Evolutionary conservation across 2,329 filamentous ascomycete genomes (phyloP).

Genomic region (Aureobasidium sp.): DNA sequence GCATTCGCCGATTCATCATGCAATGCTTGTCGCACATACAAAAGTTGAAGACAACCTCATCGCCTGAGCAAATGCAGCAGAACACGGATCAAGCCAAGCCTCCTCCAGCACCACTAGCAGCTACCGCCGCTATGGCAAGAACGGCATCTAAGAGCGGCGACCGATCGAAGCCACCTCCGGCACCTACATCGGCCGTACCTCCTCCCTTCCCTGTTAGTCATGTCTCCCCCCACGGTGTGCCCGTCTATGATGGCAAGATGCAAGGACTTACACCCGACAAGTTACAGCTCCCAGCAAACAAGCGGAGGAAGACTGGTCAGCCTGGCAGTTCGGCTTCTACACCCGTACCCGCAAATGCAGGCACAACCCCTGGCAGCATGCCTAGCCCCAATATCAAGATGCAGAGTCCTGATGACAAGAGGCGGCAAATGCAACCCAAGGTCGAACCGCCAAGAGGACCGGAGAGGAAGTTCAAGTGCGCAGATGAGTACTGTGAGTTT

Average conservation of each 20-base stretch:
- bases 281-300: slow-evolving; percentile 50
- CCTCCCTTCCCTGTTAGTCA: slow-evolving; percentile 44
- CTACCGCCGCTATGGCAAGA: slow-evolving; percentile 11
- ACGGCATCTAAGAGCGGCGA: slow-evolving; percentile 11
- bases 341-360: slow-evolving; percentile 28
- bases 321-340: slow-evolving; percentile 33
- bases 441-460: slow-evolving; percentile 30
- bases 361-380: slow-evolving; percentile 26
- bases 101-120: neutral
- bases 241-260: slow-evolving; percentile 43
- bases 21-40: slow-evolving; percentile 17
- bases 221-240: slow-evolving; percentile 48
- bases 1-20: slow-evolving; percentile 20
- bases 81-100: neutral
- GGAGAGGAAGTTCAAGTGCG: slow-evolving; percentile 45
- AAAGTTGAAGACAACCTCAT: slow-evolving; percentile 16
- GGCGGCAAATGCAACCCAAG: slow-evolving; percentile 28
- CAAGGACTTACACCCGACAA: slow-evolving; percentile 47
- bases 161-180: slow-evolving; percentile 31
- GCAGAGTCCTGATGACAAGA: slow-evolving; percentile 37
- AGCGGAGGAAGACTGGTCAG: slow-evolving; percentile 44
- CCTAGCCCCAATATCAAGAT: slow-evolving; percentile 34
- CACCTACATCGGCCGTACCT: slow-evolving; percentile 42
- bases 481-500: slow-evolving; percentile 41
- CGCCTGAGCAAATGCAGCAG: slow-evolving; percentile 12